These are phyloP conservation scores for Crithidia brevicula DNA, from an alignment of 208 protist species.

Conservation along the genomic window DNA sequence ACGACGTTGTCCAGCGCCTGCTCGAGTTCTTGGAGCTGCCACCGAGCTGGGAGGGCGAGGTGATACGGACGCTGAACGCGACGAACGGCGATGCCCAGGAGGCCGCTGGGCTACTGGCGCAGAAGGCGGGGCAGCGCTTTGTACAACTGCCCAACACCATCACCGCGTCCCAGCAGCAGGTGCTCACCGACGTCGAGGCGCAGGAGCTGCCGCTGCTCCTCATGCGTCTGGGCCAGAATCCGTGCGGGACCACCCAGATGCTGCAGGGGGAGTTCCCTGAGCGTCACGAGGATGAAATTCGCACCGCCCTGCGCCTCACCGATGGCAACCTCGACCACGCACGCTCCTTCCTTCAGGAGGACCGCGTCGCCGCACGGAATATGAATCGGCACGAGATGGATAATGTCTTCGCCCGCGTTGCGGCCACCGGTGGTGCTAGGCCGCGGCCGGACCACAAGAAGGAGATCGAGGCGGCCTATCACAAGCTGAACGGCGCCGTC, in stretches of 20 bases:
- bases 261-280: slow-evolving; percentile 16
- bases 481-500: slow-evolving; percentile 38
- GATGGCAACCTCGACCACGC: slow-evolving; percentile 54
- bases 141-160: slow-evolving; percentile 17
- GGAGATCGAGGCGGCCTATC: slow-evolving; percentile 22
- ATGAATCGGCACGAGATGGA: slow-evolving; percentile 30
- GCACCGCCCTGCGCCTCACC: slow-evolving; percentile 42
- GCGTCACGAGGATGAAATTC: slow-evolving; percentile 8
- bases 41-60: slow-evolving; percentile 49
- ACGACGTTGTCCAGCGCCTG: slow-evolving; percentile 59
- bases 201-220: slow-evolving; percentile 20
- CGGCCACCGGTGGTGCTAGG: slow-evolving; percentile 19
- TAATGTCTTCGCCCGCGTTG: slow-evolving; percentile 29
- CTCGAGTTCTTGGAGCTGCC: slow-evolving; percentile 59
- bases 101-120: slow-evolving; percentile 33
- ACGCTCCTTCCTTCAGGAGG: slow-evolving; percentile 42
- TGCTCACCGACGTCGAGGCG: slow-evolving; percentile 5
- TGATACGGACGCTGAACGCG: slow-evolving; percentile 63
- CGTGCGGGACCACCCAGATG: background rate
- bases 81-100: slow-evolving; percentile 65
- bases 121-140: slow-evolving; percentile 41
- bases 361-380: background rate
- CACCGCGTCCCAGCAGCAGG: slow-evolving; percentile 10
- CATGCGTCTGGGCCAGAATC: slow-evolving; percentile 8
- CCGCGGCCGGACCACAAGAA: slow-evolving; percentile 12